Evolutionary conservation across 2,329 filamentous ascomycete genomes (phyloP), one percentile per base, ranked within the genome.

Genomic region (Didymella lethalis): DNA sequence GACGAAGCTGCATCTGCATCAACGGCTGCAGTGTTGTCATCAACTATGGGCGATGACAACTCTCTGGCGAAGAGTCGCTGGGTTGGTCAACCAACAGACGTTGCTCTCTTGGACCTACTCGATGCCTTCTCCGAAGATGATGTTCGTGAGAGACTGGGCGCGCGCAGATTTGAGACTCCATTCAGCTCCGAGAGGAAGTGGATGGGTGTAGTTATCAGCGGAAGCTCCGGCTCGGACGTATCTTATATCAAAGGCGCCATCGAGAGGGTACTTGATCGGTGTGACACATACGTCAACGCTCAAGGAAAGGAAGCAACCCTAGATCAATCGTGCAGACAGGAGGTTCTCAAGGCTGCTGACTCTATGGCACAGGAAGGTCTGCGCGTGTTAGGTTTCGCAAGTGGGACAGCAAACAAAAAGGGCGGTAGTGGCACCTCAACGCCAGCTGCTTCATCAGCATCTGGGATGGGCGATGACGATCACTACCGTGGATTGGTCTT

Each of bases 181-280:
- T 99, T 99, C 78, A 98, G 94, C 75, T 99, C 95, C 0, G 93
- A 97, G 74, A 87, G 94, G 57, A 99, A 99, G 78, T 99, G 94
- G 94, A 99, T 99, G 96, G 96, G 96, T 32, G 93, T 97, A 28
- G 90, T 93, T 2, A 91, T 97, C 63, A 72, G 77, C 57, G 77
- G 79, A 29, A 63, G 62, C 58, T 80, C 81, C 53, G 88, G 90
- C 36, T 87, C 88, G 61, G 91, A 96, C 70, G 88, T 92, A 65
- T 93, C 92, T 0, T 99, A 98, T 75, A 91, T 98, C 81, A 99
- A 99, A 75, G 96, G 95, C 31, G 92, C 95, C 32, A 84, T 98
- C 40, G 95, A 99, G 77, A 90, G 89, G 75, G 86, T 99, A 23
- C 80, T 99, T 6, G 87, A 88, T 55, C 88, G 91, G 49, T 99